These are phyloP conservation scores for Ustilago hordei DNA, from an alignment of 1,284 basidiomycete genomes.

Conservation along the genomic window DNA sequence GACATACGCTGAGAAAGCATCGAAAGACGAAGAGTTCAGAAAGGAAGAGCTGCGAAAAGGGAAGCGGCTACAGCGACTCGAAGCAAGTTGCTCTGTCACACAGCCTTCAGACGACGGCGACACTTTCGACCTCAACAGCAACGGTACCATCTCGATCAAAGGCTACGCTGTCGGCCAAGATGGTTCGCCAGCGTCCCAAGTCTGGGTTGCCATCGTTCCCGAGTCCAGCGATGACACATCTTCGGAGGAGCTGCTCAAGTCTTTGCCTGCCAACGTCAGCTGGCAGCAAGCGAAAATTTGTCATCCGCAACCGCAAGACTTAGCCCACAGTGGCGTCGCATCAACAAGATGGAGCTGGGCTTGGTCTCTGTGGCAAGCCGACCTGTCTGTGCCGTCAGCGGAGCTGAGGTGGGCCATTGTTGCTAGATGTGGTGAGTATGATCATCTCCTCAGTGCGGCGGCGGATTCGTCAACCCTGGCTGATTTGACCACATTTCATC, in stretches of 20 bases:
- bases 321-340: not conserved
- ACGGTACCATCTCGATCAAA: slow-evolving; percentile 17
- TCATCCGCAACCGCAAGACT: not conserved
- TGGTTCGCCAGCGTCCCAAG: slow-evolving; percentile 27
- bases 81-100: slow-evolving; percentile 41
- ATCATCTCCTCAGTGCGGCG: not conserved
- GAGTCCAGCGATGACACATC: not conserved
- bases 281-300: slow-evolving; percentile 33
- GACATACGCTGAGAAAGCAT: slow-evolving; percentile 22
- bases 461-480: not conserved
- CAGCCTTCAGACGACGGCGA: slow-evolving; percentile 20
- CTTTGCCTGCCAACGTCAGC: slow-evolving; percentile 17
- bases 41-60: slow-evolving; percentile 13
- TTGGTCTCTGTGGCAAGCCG: slow-evolving; percentile 48
- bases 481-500: not conserved
- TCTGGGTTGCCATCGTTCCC: slow-evolving; percentile 23
- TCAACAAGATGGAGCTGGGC: slow-evolving; percentile 43
- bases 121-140: not conserved
- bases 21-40: slow-evolving; percentile 19
- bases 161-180: slow-evolving; percentile 54
- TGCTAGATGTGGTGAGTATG: slow-evolving; percentile 44
- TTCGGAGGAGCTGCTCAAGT: slow-evolving; percentile 22
- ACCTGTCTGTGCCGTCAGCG: slow-evolving; percentile 8
- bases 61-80: slow-evolving; percentile 41
- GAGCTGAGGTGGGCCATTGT: slow-evolving; percentile 25